Conservation (phyloP, 306 rosid species). For the Rosa lucieae region DNA sequence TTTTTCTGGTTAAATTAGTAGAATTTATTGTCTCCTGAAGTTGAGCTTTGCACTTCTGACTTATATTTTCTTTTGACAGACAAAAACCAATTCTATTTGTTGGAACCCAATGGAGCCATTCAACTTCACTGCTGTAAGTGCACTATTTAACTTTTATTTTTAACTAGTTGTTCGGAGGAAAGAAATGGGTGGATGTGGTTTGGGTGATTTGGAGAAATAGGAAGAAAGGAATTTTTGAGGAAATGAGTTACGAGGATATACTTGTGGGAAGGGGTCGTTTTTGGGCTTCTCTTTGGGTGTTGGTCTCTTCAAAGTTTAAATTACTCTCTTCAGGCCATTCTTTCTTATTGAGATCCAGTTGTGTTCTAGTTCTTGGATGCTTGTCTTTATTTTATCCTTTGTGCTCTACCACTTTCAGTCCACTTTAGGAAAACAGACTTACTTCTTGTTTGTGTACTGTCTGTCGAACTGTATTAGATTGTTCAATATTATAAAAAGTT, state of each 20-base stretch:
- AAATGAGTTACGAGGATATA: neutral
- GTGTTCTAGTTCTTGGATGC: neutral
- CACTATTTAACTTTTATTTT: conserved; percentile 13
- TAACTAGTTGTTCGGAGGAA: neutral
- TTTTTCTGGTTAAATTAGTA: neutral
- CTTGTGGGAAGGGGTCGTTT: neutral
- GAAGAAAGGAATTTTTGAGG: neutral
- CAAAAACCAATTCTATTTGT: conserved; percentile 72
- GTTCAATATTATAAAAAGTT: neutral
- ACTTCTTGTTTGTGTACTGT: neutral
- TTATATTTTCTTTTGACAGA: conserved; percentile 53
- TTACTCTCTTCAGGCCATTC: neutral
- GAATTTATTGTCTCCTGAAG: neutral
- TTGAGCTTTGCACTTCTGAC: conserved; percentile 26
- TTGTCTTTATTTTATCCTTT: neutral
- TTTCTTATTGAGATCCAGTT: neutral
- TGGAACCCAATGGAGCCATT: conserved; percentile 99
- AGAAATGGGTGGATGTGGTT: neutral
- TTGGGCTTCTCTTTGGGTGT: neutral
- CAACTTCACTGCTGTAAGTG: conserved; percentile 90
- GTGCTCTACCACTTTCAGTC: neutral
- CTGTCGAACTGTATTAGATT: neutral
- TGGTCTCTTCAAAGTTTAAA: neutral
- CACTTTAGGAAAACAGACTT: neutral
- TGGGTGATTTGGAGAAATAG: neutral